phyloP scores from a whole-genome alignment of 225 moss, liverwort and hornwort genomes.

The Thuidium tamariscinum region DNA sequence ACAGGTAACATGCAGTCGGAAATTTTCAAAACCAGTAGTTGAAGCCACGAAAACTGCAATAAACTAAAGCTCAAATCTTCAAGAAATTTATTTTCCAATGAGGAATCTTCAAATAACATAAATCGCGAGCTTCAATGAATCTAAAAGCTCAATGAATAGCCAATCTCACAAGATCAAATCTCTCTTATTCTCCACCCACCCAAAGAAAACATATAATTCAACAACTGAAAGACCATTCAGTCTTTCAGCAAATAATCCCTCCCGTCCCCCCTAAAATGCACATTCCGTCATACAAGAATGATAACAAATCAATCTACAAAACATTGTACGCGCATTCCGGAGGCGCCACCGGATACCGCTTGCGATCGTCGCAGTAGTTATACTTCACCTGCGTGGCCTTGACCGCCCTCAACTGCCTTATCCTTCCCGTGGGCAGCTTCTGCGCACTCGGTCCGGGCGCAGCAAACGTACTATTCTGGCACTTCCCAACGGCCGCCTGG shows the following conservation, averaged over 20 bases:
- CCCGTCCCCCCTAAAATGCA: background rate
- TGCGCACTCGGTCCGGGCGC: slow-evolving; percentile 21
- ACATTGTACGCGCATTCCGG: slow-evolving; percentile 15
- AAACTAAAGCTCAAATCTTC: background rate
- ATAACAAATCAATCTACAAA: background rate
- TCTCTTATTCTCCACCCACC: background rate
- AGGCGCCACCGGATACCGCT: slow-evolving; percentile 2
- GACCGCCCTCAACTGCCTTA: slow-evolving; percentile 37
- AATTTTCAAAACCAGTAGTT: background rate
- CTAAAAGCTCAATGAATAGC: background rate
- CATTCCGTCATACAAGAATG: background rate
- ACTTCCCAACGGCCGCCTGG: background rate
- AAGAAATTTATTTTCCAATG: background rate
- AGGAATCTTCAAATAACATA: background rate
- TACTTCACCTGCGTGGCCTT: slow-evolving; percentile 41
- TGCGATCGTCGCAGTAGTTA: slow-evolving; percentile 54
- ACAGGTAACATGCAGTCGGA: too few relatives aligned
- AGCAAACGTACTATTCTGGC: slow-evolving; percentile 14
- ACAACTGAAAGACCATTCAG: background rate
- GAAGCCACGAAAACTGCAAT: background rate
- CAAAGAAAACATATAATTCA: background rate
- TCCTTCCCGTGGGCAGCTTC: slow-evolving; percentile 2
- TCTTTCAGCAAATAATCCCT: background rate
- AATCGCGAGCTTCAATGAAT: background rate
- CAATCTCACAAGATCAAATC: background rate